Conservation (phyloP, 2,329 filamentous ascomycete species). For the Penicillium sp. region DNA sequence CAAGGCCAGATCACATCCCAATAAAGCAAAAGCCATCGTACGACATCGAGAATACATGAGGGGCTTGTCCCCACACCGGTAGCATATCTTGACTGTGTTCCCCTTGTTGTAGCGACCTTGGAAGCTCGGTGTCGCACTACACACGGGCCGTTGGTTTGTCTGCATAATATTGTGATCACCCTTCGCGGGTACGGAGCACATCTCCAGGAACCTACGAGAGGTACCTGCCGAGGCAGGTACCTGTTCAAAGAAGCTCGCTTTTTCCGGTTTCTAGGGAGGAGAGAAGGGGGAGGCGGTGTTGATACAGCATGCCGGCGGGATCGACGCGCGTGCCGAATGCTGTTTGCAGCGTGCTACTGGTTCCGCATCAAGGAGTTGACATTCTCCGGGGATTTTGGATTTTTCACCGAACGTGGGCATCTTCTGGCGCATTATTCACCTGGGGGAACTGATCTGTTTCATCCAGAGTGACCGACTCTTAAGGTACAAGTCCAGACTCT, state of each 20-base stretch:
- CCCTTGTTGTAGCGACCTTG: not conserved
- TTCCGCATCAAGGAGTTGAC: constrained; percentile 14
- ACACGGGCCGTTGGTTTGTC: not conserved
- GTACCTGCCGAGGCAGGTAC: too few relatives aligned
- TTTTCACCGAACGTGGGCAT: not conserved
- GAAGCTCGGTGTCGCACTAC: not conserved
- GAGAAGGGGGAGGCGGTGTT: constrained; percentile 25
- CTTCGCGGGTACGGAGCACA: not conserved
- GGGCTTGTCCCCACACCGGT: not conserved
- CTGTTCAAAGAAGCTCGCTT: not conserved
- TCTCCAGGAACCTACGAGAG: too few relatives aligned
- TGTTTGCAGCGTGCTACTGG: constrained; percentile 5
- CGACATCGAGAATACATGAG: not conserved
- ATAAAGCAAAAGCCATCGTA: not conserved
- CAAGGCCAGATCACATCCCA: not conserved
- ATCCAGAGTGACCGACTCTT: not conserved
- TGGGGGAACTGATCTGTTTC: not conserved
- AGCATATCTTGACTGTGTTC: not conserved
- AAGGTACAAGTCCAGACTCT: not conserved
- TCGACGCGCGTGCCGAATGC: constrained; percentile 23
- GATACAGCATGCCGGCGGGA: constrained; percentile 16
- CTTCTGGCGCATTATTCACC: not conserved
- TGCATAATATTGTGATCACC: not conserved
- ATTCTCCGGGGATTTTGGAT: constrained; percentile 8
- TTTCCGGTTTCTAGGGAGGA: constrained; percentile 8